Evolutionary conservation across 108 stramenopile species (phyloP).

Genomic region (Seminavis robusta): DNA sequence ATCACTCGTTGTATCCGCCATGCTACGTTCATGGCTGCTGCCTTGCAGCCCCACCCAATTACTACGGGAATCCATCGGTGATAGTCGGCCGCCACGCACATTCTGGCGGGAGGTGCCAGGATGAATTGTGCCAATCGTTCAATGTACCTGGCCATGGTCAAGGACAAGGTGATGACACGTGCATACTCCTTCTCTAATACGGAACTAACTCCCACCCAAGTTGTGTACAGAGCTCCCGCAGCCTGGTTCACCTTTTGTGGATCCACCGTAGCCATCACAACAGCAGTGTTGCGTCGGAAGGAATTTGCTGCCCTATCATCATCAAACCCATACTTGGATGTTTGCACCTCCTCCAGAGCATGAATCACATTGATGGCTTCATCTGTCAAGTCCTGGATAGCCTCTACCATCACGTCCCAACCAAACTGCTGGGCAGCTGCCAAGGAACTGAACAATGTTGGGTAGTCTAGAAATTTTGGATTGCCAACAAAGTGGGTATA

Average conservation of each 20-base stretch:
- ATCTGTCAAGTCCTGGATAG: slow-evolving; percentile 20
- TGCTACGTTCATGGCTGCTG: slow-evolving; percentile 73
- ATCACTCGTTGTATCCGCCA: slow-evolving; percentile 85
- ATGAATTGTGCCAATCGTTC: slow-evolving; percentile 16
- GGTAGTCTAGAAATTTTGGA: too few relatives aligned
- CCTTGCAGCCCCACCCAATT: slow-evolving; percentile 53
- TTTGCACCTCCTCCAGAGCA: slow-evolving; percentile 9
- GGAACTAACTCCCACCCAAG: slow-evolving; percentile 31
- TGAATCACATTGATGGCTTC: slow-evolving; percentile 33
- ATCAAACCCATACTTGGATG: not conserved
- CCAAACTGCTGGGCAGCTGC: slow-evolving; percentile 36
- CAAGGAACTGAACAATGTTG: slow-evolving; percentile 30
- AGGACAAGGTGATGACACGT: slow-evolving; percentile 19
- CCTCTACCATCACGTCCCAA: slow-evolving; percentile 20
- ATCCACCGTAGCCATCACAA: slow-evolving; percentile 37
- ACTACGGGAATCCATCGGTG: slow-evolving; percentile 58
- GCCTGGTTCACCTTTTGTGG: slow-evolving; percentile 39
- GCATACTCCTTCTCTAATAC: slow-evolving; percentile 35
- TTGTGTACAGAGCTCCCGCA: slow-evolving; percentile 32
- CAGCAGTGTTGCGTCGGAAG: slow-evolving; percentile 15
- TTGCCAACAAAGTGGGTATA: too few relatives aligned
- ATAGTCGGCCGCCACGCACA: slow-evolving; percentile 18
- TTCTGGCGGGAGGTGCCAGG: slow-evolving; percentile 14
- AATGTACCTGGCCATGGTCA: slow-evolving; percentile 19
- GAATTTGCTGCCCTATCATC: slow-evolving; percentile 7